These are phyloP conservation scores for Physcomitrium patens DNA, from an alignment of 225 moss, liverwort and hornwort genomes.

Conservation along the genomic window DNA sequence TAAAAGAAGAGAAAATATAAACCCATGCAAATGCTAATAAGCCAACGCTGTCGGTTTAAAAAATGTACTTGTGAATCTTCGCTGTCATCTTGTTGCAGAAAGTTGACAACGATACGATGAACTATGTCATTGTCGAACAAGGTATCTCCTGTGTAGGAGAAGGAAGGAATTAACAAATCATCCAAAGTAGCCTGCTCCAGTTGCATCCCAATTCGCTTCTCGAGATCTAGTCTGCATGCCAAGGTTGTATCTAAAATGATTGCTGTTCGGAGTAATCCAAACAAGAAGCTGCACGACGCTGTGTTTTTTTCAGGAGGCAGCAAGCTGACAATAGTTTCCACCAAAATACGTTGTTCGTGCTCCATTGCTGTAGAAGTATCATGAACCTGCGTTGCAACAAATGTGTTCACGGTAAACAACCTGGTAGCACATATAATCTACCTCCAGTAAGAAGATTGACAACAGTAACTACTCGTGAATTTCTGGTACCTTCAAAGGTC, in stretches of 20 bases:
- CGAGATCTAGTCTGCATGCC: slow-evolving; percentile 92
- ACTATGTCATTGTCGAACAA: slow-evolving; percentile 98
- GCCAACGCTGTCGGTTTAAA: slow-evolving; percentile 8
- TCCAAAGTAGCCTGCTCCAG: slow-evolving; percentile 95
- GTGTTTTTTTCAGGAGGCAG: slow-evolving; percentile 90
- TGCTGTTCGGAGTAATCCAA: slow-evolving; percentile 87
- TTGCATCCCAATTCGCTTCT: slow-evolving; percentile 93
- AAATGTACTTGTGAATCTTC: slow-evolving; percentile 72
- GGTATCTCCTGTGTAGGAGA: slow-evolving; percentile 97
- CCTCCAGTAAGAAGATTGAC: slow-evolving; percentile 8
- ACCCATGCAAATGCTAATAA: neutral
- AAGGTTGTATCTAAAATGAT: slow-evolving; percentile 95
- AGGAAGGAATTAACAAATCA: slow-evolving; percentile 95
- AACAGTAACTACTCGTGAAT: neutral
- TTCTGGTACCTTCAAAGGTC: neutral
- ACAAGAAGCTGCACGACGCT: slow-evolving; percentile 88
- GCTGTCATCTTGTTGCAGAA: slow-evolving; percentile 90
- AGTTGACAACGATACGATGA: slow-evolving; percentile 87
- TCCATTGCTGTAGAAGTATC: slow-evolving; percentile 87
- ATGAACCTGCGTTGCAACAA: slow-evolving; percentile 56
- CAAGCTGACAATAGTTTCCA: slow-evolving; percentile 95
- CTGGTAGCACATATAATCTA: neutral
- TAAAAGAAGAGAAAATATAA: neutral
- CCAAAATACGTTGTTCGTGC: slow-evolving; percentile 95
- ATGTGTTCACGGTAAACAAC: neutral